Conservation (phyloP, 257 asterid species). For the Solanum etuberosum region DNA sequence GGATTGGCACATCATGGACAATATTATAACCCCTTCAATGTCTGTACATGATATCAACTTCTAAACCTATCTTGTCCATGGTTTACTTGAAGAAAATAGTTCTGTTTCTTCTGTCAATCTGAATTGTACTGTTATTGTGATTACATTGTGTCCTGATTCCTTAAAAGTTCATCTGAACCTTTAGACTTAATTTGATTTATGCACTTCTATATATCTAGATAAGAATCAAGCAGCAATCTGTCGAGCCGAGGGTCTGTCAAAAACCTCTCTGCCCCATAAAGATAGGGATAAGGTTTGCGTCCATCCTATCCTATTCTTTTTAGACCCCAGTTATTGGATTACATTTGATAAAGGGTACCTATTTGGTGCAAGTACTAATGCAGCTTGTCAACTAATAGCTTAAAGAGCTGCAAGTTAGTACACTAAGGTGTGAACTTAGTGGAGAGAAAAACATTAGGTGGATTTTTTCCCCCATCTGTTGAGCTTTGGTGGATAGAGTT, state of each 20-base stretch:
- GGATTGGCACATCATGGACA: slow-evolving; percentile 4
- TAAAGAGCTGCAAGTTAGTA: neutral
- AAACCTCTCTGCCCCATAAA: neutral
- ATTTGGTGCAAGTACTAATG: neutral
- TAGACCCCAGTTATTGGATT: neutral
- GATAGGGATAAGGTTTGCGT: neutral
- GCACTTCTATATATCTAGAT: neutral
- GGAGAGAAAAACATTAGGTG: neutral
- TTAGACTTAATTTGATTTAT: neutral
- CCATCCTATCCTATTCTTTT: fast-evolving
- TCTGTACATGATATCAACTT: neutral
- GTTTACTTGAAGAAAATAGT: neutral
- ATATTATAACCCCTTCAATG: neutral
- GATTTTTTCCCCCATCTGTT: neutral
- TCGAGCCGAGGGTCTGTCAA: neutral
- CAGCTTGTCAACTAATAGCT: neutral
- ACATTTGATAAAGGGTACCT: neutral
- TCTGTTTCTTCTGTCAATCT: neutral
- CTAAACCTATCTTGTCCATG: neutral
- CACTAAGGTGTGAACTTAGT: neutral
- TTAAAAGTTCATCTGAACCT: neutral
- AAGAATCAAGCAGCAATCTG: neutral
- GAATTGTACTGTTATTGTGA: neutral
- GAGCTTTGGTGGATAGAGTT: neutral
- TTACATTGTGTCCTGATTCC: neutral